Percentiles rank a stretch among this genome's conserved stretches.
Evolutionary conservation across 306 rosid genomes (phyloP).

Genomic region (Lotus japonicus): DNA sequence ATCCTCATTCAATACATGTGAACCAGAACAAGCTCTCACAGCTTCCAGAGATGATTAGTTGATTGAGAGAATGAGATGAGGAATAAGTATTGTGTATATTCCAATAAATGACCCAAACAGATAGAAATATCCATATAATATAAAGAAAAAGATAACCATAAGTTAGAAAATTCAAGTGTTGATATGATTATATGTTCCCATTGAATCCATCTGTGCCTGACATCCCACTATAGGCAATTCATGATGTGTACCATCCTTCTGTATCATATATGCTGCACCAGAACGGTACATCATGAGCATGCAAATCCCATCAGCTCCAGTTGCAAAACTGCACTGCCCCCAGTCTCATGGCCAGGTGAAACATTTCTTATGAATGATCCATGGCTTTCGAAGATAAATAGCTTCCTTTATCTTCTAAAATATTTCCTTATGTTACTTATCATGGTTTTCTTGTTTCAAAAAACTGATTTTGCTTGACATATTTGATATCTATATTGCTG

Average conservation of each 20-base stretch:
- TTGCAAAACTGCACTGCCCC: constrained; percentile 79
- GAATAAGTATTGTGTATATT: background rate
- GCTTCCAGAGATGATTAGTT: background rate
- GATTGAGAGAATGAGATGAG: background rate
- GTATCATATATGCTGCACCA: constrained; percentile 74
- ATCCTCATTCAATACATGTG: no score
- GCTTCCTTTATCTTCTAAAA: constrained; percentile 8
- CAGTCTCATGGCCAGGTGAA: constrained; percentile 87
- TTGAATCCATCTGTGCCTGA: background rate
- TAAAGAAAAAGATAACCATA: background rate
- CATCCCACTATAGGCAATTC: background rate
- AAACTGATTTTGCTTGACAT: constrained; percentile 84
- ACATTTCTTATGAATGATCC: background rate
- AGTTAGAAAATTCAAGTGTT: background rate
- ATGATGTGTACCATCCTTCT: background rate
- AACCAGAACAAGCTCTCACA: background rate
- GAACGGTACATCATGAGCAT: constrained; percentile 96
- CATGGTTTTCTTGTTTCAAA: constrained; percentile 25
- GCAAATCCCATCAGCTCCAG: constrained; percentile 87
- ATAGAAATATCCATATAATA: background rate
- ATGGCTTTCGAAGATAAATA: background rate
- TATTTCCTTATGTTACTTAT: constrained; percentile 14
- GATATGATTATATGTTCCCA: background rate
- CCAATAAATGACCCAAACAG: background rate
- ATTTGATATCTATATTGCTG: constrained; percentile 78